Conservation (phyloP, 2,329 filamentous ascomycete species). For the Colletotrichum plurivorum region DNA sequence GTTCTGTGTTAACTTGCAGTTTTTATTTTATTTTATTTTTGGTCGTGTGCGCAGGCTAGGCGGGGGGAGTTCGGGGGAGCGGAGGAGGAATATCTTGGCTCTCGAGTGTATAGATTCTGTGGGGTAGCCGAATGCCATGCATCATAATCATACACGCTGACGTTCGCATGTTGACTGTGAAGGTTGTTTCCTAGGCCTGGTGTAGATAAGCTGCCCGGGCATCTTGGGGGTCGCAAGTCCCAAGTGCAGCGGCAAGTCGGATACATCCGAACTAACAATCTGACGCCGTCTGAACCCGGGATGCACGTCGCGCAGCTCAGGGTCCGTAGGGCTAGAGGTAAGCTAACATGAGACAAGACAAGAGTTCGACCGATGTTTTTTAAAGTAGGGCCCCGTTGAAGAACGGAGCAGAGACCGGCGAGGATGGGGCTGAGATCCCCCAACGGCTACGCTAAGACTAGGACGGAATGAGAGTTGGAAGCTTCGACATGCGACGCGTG, state of each 20-base stretch:
- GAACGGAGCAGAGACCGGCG: background rate
- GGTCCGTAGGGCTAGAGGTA: background rate
- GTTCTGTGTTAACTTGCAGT: too few species aligned
- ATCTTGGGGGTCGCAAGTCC: background rate
- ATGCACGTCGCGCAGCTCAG: background rate
- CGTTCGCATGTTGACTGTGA: background rate
- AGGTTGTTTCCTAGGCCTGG: background rate
- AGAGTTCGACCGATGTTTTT: slow-evolving; percentile 1
- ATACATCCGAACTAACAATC: slow-evolving; percentile 5
- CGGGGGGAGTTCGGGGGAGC: slow-evolving; percentile 1
- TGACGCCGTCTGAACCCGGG: slow-evolving; percentile 4
- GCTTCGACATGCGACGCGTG: background rate
- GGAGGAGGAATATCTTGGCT: slow-evolving; percentile 19
- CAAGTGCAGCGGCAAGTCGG: background rate
- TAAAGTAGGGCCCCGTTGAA: background rate
- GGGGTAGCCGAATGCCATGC: slow-evolving; percentile 27
- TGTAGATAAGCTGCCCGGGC: background rate
- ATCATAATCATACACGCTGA: slow-evolving; percentile 28
- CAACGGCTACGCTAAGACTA: slow-evolving; percentile 6
- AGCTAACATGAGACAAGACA: slow-evolving; percentile 7
- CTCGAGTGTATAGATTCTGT: slow-evolving; percentile 32
- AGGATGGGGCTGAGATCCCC: background rate
- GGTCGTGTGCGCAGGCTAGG: background rate
- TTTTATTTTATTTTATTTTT: too few species aligned
- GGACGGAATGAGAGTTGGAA: background rate